Percentiles rank a stretch among this genome's conserved stretches.
Conservation (phyloP, 306 rosid species). For the Canavalia gladiata region DNA sequence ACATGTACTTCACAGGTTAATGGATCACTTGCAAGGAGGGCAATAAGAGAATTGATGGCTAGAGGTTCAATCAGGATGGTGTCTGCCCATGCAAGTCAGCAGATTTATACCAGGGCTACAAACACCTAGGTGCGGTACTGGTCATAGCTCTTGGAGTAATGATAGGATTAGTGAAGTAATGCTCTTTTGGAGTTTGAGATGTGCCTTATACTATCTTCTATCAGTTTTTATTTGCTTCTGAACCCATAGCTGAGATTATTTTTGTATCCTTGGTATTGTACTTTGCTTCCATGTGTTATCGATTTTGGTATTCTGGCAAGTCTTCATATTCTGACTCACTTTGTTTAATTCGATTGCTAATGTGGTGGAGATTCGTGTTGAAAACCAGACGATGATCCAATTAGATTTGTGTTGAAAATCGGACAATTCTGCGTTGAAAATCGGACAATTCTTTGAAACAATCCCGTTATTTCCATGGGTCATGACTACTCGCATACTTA, state of each 20-base stretch:
- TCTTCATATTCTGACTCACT: background rate
- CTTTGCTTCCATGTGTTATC: conserved; percentile 30
- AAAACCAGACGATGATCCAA: background rate
- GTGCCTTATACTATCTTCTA: conserved; percentile 19
- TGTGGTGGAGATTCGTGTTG: conserved; percentile 26
- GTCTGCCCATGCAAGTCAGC: conserved; percentile 78
- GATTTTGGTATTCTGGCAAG: background rate
- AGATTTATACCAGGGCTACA: conserved; percentile 81
- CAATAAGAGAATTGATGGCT: conserved; percentile 77
- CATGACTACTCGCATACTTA: too few relatives aligned
- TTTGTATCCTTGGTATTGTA: conserved; percentile 26
- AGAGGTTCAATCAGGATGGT: conserved; percentile 78
- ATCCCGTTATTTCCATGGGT: too few relatives aligned
- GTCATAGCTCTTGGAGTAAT: conserved; percentile 33
- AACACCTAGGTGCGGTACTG: conserved; percentile 59
- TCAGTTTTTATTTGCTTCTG: conserved; percentile 38
- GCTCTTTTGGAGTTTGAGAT: conserved; percentile 47
- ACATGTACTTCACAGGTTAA: conserved; percentile 56
- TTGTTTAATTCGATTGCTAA: background rate
- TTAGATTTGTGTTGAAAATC: too few relatives aligned
- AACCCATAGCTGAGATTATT: conserved; percentile 23
- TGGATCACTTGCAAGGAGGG: conserved; percentile 81
- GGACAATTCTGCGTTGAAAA: too few relatives aligned
- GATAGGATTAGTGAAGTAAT: conserved; percentile 39
- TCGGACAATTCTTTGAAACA: too few relatives aligned